Evolutionary conservation across 169 alveolate genomes (phyloP), one percentile per base, ranked within the genome.

Genomic region (Babesia caballi): DNA sequence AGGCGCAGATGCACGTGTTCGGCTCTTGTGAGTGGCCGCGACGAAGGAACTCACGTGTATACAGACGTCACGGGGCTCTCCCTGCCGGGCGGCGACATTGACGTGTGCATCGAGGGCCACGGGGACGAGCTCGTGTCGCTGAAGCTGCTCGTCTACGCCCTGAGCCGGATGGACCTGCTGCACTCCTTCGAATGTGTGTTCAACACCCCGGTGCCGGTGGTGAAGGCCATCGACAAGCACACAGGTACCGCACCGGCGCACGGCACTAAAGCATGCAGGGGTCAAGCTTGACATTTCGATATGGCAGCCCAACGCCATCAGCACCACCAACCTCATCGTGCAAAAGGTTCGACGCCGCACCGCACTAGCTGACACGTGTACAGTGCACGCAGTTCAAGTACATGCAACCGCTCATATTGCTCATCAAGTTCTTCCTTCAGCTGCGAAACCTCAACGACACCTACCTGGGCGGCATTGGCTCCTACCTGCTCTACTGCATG

Each of bases 381-480:
- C 67, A 88, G 85, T 58, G 86, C 53, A 54, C 72, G 33, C 59
- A 84, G 54, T 88, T 56, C 76, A 47, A 84, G 65, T 88, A 88
- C 63, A 65, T 88, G 82, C 84, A 88, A 65, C 93, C 93, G 3
- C 63, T 88, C 21, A 82, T 88, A 11, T 42, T 88, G 36, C 57
- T 88, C 17, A 19, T 88, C 38, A 88, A 88, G 73, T 65, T 88
- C 27, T 88, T 88, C 53, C 57, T 88, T n/a, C 88, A 81, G 53
- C 42, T 88, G 35, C 46, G 93, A 60, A 80, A 76, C 68, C 81
- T 88, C 41, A 84, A 84, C 52, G 93, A 88, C 57, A 85, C 91
- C 14, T 88, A 83, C 56, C 61, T 65, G 33, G 93, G 93, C 15
- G 93, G 93, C 14, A 84, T 84, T 30, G 93, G 93, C 3, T 88